Conservation (phyloP, 139 green algal species). For the Medakamo hakoo region DNA sequence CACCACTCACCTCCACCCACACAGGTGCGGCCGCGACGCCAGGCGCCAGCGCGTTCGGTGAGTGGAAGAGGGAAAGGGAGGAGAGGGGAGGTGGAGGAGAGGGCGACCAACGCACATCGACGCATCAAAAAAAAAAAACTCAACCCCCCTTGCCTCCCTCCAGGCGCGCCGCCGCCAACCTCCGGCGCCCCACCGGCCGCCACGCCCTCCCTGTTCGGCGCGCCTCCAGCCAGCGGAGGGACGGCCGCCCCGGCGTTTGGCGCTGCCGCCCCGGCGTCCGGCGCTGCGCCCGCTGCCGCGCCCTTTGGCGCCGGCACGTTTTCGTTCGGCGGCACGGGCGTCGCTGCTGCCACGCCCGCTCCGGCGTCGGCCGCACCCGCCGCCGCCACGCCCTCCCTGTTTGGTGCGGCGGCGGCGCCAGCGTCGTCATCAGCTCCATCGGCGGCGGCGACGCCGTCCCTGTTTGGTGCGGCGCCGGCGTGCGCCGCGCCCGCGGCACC, state of each 20-base stretch:
- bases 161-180: too few species aligned
- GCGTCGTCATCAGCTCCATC: background rate
- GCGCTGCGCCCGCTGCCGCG: background rate
- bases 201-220: background rate
- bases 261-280: background rate
- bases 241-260: constrained; percentile 5
- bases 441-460: background rate
- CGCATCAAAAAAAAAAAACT: too few species aligned
- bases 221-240: background rate
- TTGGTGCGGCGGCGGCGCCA: background rate
- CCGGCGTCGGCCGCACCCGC: background rate
- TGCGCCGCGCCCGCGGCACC: background rate
- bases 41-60: too few species aligned
- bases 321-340: constrained; percentile 1
- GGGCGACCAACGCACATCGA: too few species aligned
- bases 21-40: too few species aligned
- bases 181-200: too few species aligned
- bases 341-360: background rate
- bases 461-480: background rate
- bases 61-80: too few species aligned
- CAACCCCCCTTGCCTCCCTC: too few species aligned
- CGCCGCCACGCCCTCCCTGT: background rate
- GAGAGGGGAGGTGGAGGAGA: too few species aligned
- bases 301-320: constrained; percentile 11
- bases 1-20: too few species aligned